Evolutionary conservation across 768 basidiomycete species (phyloP).

Genomic region (Suillus spraguei): DNA sequence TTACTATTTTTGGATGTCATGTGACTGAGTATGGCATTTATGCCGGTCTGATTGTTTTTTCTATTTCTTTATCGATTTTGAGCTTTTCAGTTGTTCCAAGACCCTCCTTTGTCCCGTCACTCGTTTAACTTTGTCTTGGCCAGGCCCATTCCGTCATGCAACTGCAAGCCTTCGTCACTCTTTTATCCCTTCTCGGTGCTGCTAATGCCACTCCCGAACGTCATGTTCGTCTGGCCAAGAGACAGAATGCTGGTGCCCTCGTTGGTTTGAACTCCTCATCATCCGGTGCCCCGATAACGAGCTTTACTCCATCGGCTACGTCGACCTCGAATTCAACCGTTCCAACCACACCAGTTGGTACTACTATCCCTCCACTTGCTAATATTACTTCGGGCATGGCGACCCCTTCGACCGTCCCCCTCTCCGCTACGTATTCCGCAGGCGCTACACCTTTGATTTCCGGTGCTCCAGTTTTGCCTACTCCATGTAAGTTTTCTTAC

Average conservation of each 20-base stretch:
- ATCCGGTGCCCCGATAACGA: conserved; percentile 1
- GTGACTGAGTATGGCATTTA: neutral
- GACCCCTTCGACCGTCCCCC: conserved; percentile 46
- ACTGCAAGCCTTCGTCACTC: conserved; percentile 43
- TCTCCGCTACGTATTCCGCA: conserved; percentile 54
- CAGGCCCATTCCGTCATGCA: conserved; percentile 40
- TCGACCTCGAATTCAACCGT: conserved; percentile 23
- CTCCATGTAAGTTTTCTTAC: conserved; percentile 44
- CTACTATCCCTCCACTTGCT: conserved; percentile 58
- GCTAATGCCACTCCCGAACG: conserved; percentile 39
- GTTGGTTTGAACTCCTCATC: conserved; percentile 5
- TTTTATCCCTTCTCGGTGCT: conserved; percentile 44
- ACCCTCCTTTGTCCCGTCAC: conserved; percentile 5
- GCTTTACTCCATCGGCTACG: conserved; percentile 11
- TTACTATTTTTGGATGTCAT: neutral
- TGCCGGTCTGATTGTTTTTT: neutral
- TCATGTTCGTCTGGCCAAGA: conserved; percentile 43
- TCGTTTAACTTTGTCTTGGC: conserved; percentile 16
- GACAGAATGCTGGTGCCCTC: conserved; percentile 26
- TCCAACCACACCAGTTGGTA: conserved; percentile 36
- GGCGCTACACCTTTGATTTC: conserved; percentile 65
- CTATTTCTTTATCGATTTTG: neutral
- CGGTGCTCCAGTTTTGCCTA: conserved; percentile 69
- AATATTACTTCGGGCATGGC: conserved; percentile 68
- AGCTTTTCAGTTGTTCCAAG: neutral